Conservation (phyloP, 2,329 filamentous ascomycete species). For the Botrytis deweyae region DNA sequence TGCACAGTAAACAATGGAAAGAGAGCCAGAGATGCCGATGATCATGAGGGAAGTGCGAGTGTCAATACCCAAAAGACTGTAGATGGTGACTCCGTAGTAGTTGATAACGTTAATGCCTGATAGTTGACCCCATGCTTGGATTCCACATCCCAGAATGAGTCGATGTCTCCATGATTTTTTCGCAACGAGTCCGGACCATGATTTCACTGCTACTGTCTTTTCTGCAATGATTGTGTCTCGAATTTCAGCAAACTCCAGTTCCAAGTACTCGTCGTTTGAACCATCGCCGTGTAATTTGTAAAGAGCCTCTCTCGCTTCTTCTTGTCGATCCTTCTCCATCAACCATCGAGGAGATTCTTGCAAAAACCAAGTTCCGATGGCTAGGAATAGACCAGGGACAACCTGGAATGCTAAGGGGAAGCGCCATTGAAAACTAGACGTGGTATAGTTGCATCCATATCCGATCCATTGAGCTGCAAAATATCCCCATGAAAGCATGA, state of each 20-base stretch:
- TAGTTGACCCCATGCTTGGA: not conserved
- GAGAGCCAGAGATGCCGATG: slow-evolving; percentile 50
- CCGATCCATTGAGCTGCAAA: slow-evolving; percentile 65
- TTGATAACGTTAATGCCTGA: slow-evolving; percentile 28
- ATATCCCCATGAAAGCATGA: slow-evolving; percentile 67
- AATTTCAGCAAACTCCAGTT: slow-evolving; percentile 50
- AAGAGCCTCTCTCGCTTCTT: slow-evolving; percentile 55
- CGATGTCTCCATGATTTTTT: not conserved
- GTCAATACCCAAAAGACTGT: slow-evolving; percentile 54
- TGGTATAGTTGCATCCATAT: slow-evolving; percentile 62
- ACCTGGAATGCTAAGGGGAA: slow-evolving; percentile 76
- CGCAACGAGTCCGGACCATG: not conserved
- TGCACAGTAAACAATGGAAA: slow-evolving; percentile 48
- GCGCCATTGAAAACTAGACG: slow-evolving; percentile 71
- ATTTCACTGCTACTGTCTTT: slow-evolving; percentile 39
- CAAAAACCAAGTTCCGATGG: slow-evolving; percentile 28
- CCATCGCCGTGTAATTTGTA: slow-evolving; percentile 55
- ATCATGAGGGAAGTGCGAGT: slow-evolving; percentile 50
- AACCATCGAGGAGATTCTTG: slow-evolving; percentile 47
- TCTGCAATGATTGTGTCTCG: slow-evolving; percentile 57
- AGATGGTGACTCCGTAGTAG: slow-evolving; percentile 49
- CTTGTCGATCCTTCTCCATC: slow-evolving; percentile 56
- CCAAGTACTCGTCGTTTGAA: slow-evolving; percentile 43
- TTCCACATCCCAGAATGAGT: not conserved
- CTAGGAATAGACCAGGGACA: slow-evolving; percentile 54